These are phyloP conservation scores for Flaveria ramosissima DNA, from an alignment of 129 eudicot species.

Conservation along the genomic window DNA sequence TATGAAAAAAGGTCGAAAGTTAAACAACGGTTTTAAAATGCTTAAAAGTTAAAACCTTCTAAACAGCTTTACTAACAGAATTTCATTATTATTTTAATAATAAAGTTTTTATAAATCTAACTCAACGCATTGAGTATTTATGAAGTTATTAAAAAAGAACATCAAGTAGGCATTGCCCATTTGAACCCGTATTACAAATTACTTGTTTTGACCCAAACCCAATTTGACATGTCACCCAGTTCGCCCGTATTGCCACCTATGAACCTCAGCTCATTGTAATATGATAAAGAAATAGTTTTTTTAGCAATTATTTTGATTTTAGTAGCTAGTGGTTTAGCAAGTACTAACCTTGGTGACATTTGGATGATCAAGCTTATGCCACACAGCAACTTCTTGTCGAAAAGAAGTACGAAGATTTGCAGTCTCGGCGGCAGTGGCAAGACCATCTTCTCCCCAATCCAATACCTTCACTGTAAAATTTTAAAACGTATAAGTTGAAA, in stretches of 20 bases:
- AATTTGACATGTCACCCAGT: neutral
- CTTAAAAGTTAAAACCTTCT: neutral
- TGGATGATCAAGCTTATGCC: conserved; percentile 97
- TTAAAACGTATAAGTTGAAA: conserved; percentile 13
- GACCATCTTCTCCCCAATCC: conserved; percentile 98
- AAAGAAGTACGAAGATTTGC: conserved; percentile 80
- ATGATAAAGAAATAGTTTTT: neutral
- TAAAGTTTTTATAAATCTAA: neutral
- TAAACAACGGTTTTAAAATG: neutral
- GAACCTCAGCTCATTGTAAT: neutral
- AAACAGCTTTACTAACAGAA: neutral
- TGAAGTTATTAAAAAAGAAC: neutral
- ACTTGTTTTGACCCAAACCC: conserved; percentile 8
- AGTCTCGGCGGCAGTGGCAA: conserved; percentile 74
- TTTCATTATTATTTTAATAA: neutral
- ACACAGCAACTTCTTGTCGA: conserved; percentile 86
- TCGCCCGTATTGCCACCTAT: neutral
- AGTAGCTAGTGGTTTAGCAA: neutral
- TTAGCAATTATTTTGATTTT: neutral
- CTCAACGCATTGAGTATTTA: neutral
- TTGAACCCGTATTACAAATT: neutral
- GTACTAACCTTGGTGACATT: conserved; percentile 84
- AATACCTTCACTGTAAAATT: conserved; percentile 68
- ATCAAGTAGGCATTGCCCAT: neutral
- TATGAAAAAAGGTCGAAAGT: neutral